Conservation (phyloP, 1,284 basidiomycete genomes). For the Trichosporon asahii region DNA sequence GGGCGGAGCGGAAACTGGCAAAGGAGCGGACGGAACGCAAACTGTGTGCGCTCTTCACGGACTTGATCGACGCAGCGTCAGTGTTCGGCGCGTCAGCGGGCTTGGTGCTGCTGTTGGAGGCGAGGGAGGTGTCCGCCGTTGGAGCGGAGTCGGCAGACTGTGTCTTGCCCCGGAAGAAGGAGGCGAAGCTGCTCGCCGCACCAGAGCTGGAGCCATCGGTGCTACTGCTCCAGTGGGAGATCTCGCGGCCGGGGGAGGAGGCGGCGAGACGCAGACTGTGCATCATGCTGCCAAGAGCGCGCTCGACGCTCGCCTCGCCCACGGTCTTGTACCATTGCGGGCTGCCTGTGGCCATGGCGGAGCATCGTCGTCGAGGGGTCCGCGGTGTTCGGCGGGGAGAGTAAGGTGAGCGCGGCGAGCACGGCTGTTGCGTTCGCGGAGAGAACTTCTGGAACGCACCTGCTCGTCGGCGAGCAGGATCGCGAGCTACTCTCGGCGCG, state of each 20-base stretch:
- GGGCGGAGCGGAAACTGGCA: neutral
- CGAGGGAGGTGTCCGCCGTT: neutral
- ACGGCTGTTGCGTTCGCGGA: neutral
- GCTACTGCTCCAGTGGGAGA: slow-evolving; percentile 9
- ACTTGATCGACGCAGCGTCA: slow-evolving; percentile 10
- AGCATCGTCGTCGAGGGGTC: neutral
- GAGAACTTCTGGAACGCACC: slow-evolving; percentile 3
- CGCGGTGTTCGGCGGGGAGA: neutral
- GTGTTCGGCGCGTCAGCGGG: neutral
- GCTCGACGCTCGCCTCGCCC: slow-evolving; percentile 13
- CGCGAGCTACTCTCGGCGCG: neutral
- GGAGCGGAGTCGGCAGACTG: neutral
- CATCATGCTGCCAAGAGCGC: slow-evolving; percentile 9
- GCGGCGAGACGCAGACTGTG: slow-evolving; percentile 11
- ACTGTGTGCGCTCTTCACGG: neutral
- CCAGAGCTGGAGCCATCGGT: neutral
- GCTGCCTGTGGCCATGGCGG: neutral
- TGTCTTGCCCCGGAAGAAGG: slow-evolving; percentile 6
- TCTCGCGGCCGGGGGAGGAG: neutral
- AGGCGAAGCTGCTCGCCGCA: neutral
- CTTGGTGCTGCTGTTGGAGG: neutral
- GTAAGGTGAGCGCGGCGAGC: neutral
- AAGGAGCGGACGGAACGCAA: neutral
- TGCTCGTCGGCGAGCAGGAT: neutral
- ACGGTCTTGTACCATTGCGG: slow-evolving; percentile 13